These are phyloP conservation scores for Neurospora tetraspora DNA, from an alignment of 495 filamentous ascomycete genomes.

Conservation along the genomic window DNA sequence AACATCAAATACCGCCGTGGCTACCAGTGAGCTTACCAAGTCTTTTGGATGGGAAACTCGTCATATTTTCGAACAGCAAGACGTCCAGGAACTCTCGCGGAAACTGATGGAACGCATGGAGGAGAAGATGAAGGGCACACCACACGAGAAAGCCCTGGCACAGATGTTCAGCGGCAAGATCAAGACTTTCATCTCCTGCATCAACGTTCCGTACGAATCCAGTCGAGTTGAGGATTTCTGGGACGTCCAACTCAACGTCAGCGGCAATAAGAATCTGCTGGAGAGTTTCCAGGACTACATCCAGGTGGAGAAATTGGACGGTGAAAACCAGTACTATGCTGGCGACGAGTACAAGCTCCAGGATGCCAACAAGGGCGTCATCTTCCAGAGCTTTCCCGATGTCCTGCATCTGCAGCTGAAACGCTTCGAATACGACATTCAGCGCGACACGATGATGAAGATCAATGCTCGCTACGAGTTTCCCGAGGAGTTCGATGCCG, in stretches of 20 bases:
- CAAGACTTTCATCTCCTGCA: conserved; percentile 97
- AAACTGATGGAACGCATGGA: conserved; percentile 97
- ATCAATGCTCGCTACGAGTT: conserved; percentile 98
- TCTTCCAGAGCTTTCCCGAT: conserved; percentile 91
- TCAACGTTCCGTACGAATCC: conserved; percentile 94
- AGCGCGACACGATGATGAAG: conserved; percentile 96
- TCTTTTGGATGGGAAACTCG: conserved; percentile 98
- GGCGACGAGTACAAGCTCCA: conserved; percentile 81
- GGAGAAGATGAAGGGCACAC: conserved; percentile 94
- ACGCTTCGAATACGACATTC: conserved; percentile 94
- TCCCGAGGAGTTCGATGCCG: conserved; percentile 83
- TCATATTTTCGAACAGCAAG: conserved; percentile 98
- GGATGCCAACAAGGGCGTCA: conserved; percentile 94
- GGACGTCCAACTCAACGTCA: conserved; percentile 97
- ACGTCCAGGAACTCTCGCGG: conserved; percentile 92
- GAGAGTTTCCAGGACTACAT: conserved; percentile 96
- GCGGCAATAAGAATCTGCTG: conserved; percentile 82
- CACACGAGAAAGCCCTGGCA: conserved; percentile 82
- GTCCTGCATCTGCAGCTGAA: conserved; percentile 95
- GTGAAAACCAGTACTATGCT: conserved; percentile 96
- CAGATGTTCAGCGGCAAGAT: conserved; percentile 92
- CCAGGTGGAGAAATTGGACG: conserved; percentile 90
- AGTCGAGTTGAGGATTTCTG: conserved; percentile 94
- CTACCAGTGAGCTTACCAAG: conserved; percentile 82
- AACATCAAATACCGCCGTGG: conserved; percentile 67